phyloP scores from a whole-genome alignment of 805 yeast genomes.

The Komagataella phaffii region DNA sequence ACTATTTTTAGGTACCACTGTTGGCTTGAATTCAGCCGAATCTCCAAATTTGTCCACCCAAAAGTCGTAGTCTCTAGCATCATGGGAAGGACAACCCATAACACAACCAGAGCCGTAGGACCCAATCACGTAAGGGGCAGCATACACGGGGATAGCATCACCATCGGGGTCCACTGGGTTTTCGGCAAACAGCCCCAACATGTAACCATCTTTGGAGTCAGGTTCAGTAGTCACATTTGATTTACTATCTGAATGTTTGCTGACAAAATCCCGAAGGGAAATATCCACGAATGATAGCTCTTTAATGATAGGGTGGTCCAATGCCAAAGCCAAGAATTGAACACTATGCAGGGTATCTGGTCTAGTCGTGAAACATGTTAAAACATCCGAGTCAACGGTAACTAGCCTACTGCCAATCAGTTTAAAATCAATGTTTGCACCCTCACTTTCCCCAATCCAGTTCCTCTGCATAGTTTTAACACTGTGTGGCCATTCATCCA shows the following conservation, averaged over 20 bases:
- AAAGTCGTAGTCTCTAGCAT: slow-evolving; percentile 68
- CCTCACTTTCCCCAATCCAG: slow-evolving; percentile 88
- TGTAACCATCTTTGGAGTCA: slow-evolving; percentile 46
- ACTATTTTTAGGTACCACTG: slow-evolving; percentile 28
- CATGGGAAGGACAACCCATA: slow-evolving; percentile 98
- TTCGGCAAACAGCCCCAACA: slow-evolving; percentile 27
- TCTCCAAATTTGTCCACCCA: slow-evolving; percentile 55
- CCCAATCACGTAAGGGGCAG: slow-evolving; percentile 81
- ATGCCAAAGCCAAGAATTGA: slow-evolving; percentile 69
- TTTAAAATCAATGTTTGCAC: slow-evolving; percentile 53
- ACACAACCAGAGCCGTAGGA: slow-evolving; percentile 88
- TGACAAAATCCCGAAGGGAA: slow-evolving; percentile 32
- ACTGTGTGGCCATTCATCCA: slow-evolving; percentile 75
- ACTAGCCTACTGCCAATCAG: slow-evolving; percentile 11
- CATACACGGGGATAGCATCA: slow-evolving; percentile 55
- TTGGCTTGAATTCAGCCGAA: slow-evolving; percentile 20
- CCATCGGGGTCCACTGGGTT: slow-evolving; percentile 41
- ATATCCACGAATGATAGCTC: slow-evolving; percentile 22
- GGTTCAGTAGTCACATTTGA: slow-evolving; percentile 23
- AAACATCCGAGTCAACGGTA: slow-evolving; percentile 23
- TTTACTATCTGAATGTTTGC: slow-evolving; percentile 6
- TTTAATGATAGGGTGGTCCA: slow-evolving; percentile 50
- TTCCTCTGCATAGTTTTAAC: slow-evolving; percentile 84
- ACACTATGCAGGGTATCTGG: slow-evolving; percentile 80
- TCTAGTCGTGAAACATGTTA: slow-evolving; percentile 57